Conservation (phyloP, 164 flowering plant species). For the Chloranthus sessilifolius region DNA sequence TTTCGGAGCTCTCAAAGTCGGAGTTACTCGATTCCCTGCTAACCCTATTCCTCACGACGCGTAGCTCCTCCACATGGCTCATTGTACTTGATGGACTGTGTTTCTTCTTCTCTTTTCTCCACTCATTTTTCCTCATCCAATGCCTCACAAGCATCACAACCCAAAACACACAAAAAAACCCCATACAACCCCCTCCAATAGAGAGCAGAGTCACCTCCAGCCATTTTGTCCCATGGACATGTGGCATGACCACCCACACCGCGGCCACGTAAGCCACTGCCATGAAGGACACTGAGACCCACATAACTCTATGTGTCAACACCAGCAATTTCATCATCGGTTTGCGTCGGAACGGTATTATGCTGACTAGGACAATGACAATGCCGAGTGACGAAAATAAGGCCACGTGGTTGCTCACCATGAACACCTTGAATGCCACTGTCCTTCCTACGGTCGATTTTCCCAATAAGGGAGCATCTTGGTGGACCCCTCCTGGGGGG, state of each 20-base stretch:
- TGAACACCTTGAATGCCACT: constrained; percentile 12
- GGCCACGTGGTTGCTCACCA: constrained; percentile 9
- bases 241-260: constrained; percentile 9
- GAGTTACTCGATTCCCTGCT: constrained; percentile 1
- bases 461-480: background rate
- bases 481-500: constrained; percentile 11
- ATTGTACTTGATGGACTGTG: background rate
- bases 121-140: constrained; percentile 7
- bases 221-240: background rate
- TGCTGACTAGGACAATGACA: constrained; percentile 10
- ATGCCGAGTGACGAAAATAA: constrained; percentile 7
- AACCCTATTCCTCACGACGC: background rate
- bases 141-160: constrained; percentile 10
- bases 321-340: constrained; percentile 2
- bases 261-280: constrained; percentile 14
- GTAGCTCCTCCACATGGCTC: constrained; percentile 5
- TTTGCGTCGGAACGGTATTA: constrained; percentile 9
- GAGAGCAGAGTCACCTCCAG: constrained; percentile 5
- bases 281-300: constrained; percentile 13
- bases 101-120: constrained; percentile 4
- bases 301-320: constrained; percentile 8
- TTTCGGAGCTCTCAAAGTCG: constrained; percentile 7
- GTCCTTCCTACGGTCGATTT: background rate
- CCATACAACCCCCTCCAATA: constrained; percentile 6
- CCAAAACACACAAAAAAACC: background rate